phyloP scores from a whole-genome alignment of 2,329 filamentous ascomycete species.

The Fragosphaeria purpurea region DNA sequence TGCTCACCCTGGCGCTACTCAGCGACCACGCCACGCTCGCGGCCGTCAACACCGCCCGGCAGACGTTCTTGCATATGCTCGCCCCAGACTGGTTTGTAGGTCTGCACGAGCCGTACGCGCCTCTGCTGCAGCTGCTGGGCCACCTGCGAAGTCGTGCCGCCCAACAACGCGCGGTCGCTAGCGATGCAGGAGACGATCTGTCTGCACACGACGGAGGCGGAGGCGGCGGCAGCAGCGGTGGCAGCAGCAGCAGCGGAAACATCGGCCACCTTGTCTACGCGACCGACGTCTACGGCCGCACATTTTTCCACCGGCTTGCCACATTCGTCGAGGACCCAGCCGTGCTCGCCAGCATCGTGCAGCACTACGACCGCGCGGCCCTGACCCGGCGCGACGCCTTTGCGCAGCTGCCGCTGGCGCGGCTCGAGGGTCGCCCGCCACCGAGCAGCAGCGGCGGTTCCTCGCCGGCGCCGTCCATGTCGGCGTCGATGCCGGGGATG shows the following conservation, averaged over 20 bases:
- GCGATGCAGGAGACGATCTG: no score
- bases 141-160: slow-evolving; percentile 16
- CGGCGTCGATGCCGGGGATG: not conserved
- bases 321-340: slow-evolving; percentile 19
- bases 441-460: no score
- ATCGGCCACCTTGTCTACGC: slow-evolving; percentile 22
- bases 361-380: slow-evolving; percentile 20
- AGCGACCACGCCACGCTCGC: slow-evolving; percentile 13
- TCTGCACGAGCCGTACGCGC: slow-evolving; percentile 14
- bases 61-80: slow-evolving; percentile 40
- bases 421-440: not conserved
- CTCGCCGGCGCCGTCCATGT: no score
- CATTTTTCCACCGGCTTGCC: slow-evolving; percentile 36
- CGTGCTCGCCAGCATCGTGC: slow-evolving; percentile 24
- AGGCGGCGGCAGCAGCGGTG: not conserved
- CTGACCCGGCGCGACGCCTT: slow-evolving; percentile 41
- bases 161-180: not conserved
- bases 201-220: not conserved
- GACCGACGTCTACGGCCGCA: slow-evolving; percentile 42
- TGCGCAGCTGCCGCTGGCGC: slow-evolving; percentile 22
- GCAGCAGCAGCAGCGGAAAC: not conserved
- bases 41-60: slow-evolving; percentile 33
- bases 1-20: slow-evolving; percentile 18
- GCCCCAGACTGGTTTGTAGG: slow-evolving; percentile 24
- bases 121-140: slow-evolving; percentile 18